Conservation (phyloP, 345 rosid species). For the Ceriops tagal region DNA sequence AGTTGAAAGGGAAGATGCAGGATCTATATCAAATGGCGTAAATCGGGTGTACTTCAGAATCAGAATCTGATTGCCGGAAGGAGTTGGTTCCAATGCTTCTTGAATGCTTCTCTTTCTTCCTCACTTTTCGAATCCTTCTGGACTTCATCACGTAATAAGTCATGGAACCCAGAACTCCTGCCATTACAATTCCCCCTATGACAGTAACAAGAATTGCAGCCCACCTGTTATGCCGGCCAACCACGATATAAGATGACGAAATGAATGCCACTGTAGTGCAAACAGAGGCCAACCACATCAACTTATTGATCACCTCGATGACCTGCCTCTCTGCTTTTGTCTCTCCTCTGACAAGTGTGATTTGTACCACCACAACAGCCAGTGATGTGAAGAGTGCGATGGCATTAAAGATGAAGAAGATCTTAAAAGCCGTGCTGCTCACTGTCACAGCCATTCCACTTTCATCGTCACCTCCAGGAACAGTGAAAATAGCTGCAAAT, state of each 20-base stretch:
- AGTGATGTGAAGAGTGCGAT: slow-evolving; percentile 79
- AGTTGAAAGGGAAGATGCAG: not conserved
- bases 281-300: slow-evolving; percentile 95
- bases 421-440: slow-evolving; percentile 44
- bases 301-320: slow-evolving; percentile 76
- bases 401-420: slow-evolving; percentile 71
- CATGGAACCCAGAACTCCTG: slow-evolving; percentile 68
- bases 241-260: slow-evolving; percentile 79
- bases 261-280: slow-evolving; percentile 76
- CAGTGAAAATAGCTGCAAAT: slow-evolving; percentile 75
- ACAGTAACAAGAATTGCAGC: slow-evolving; percentile 76
- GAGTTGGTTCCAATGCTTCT: slow-evolving; percentile 31
- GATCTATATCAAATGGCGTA: slow-evolving; percentile 57
- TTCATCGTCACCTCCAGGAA: slow-evolving; percentile 72
- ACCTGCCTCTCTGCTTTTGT: slow-evolving; percentile 73
- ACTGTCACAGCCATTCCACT: slow-evolving; percentile 58
- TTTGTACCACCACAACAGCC: slow-evolving; percentile 91
- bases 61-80: slow-evolving; percentile 46
- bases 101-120: slow-evolving; percentile 50
- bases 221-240: slow-evolving; percentile 60
- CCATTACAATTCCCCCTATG: slow-evolving; percentile 67
- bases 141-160: slow-evolving; percentile 73
- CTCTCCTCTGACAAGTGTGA: slow-evolving; percentile 83
- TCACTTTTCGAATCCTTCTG: slow-evolving; percentile 44
- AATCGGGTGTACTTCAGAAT: slow-evolving; percentile 62